Evolutionary conservation across 108 stramenopile species (phyloP).

Genomic region (Cyclotella baltica): DNA sequence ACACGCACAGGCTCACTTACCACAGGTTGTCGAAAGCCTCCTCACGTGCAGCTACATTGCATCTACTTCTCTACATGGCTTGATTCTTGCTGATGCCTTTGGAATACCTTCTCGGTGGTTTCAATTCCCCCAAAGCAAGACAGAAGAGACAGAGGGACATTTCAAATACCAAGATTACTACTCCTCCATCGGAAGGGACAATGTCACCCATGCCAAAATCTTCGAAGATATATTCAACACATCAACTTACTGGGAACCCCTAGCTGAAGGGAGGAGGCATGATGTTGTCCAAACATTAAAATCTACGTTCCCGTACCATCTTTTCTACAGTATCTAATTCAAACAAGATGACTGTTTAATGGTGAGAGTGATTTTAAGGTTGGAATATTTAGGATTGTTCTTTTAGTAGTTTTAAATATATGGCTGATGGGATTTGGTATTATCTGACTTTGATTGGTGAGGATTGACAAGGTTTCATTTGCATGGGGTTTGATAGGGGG

Average conservation of each 20-base stretch:
- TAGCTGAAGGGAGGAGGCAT: background rate
- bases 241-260: background rate
- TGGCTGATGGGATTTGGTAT: too few relatives aligned
- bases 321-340: too few relatives aligned
- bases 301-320: background rate
- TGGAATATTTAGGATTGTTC: too few relatives aligned
- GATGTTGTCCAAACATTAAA: background rate
- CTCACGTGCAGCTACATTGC: background rate
- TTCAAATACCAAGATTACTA: conserved; percentile 16
- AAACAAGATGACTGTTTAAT: too few relatives aligned
- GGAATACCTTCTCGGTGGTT: conserved; percentile 6
- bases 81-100: background rate
- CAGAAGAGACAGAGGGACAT: background rate
- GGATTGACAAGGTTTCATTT: too few relatives aligned
- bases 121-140: background rate
- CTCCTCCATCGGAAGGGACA: background rate
- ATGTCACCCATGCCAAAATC: background rate
- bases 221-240: background rate
- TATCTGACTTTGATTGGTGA: too few relatives aligned
- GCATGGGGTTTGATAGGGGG: too few relatives aligned
- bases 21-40: background rate
- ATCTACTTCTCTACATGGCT: conserved; percentile 8
- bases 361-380: too few relatives aligned
- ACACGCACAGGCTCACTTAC: too few relatives aligned
- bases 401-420: too few relatives aligned